These are phyloP conservation scores for Neurospora sp. DNA, from an alignment of 495 filamentous ascomycete species.

Conservation along the genomic window DNA sequence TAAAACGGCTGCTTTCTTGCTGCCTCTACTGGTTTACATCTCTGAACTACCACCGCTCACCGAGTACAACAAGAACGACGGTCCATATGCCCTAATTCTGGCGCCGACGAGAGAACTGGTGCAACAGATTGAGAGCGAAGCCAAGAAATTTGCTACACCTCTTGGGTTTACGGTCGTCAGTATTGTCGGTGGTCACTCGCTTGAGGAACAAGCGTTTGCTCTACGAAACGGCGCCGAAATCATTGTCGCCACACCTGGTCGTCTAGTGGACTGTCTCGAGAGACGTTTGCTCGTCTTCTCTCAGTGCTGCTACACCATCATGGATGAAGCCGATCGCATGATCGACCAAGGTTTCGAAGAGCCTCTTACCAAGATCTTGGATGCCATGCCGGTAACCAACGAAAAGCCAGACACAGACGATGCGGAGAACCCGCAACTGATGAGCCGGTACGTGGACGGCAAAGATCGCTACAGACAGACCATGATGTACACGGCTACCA, in stretches of 20 bases:
- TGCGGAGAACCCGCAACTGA: slow-evolving; percentile 75
- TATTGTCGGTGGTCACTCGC: slow-evolving; percentile 91
- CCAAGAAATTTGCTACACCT: slow-evolving; percentile 83
- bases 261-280: slow-evolving; percentile 95
- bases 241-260: slow-evolving; percentile 95
- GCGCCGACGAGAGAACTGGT: slow-evolving; percentile 97
- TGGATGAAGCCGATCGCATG: slow-evolving; percentile 98
- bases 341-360: slow-evolving; percentile 98
- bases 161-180: slow-evolving; percentile 93
- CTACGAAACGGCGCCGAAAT: slow-evolving; percentile 96
- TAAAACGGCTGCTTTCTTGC: slow-evolving; percentile 93
- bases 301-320: slow-evolving; percentile 96
- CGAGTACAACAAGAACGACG: slow-evolving; percentile 86
- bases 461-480: slow-evolving; percentile 92
- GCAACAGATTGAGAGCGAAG: slow-evolving; percentile 94
- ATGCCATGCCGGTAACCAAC: slow-evolving; percentile 89
- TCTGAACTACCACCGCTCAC: slow-evolving; percentile 77
- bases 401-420: slow-evolving; percentile 95
- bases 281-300: slow-evolving; percentile 80
- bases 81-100: slow-evolving; percentile 91
- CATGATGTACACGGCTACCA: slow-evolving; percentile 99
- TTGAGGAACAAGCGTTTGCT: slow-evolving; percentile 91
- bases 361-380: slow-evolving; percentile 94
- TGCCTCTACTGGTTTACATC: slow-evolving; percentile 95
- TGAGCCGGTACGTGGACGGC: slow-evolving; percentile 72